These are phyloP conservation scores for Osmanthus fragrans DNA, from an alignment of 257 asterid species.

Conservation along the genomic window DNA sequence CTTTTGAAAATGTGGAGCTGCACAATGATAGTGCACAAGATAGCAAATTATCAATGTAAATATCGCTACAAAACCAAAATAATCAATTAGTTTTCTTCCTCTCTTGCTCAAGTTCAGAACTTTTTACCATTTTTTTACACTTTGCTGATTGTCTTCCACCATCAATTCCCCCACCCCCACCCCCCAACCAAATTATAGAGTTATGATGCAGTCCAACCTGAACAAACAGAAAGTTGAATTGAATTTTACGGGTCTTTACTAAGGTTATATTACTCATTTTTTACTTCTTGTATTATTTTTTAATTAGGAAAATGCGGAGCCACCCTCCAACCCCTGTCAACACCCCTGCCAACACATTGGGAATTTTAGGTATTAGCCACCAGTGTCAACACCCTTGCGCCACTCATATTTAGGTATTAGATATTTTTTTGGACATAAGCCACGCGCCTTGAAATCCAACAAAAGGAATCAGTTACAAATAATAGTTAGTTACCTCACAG, in stretches of 20 bases:
- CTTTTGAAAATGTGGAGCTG: constrained; percentile 82
- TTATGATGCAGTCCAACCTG: neutral
- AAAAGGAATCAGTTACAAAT: too few species aligned
- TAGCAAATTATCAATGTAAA: neutral
- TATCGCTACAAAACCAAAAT: neutral
- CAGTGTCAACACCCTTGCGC: too few species aligned
- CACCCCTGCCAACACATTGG: neutral
- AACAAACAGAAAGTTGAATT: neutral
- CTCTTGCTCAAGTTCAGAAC: neutral
- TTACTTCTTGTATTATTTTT: neutral
- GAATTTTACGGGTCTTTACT: neutral
- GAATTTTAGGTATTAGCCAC: neutral
- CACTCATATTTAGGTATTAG: neutral
- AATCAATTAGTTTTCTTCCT: neutral
- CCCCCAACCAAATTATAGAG: neutral
- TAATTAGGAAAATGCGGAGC: neutral
- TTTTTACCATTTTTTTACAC: neutral
- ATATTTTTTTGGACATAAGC: neutral
- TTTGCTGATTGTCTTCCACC: neutral
- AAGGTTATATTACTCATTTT: neutral
- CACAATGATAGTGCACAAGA: constrained; percentile 2
- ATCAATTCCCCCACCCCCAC: neutral
- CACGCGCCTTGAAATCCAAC: neutral
- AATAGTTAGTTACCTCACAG: neutral
- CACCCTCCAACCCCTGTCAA: neutral